A percentile compares a stretch with the other conserved stretches of the same genome.
phyloP scores from a whole-genome alignment of 116 monocot genomes.

The Dioscorea cayenensis region DNA sequence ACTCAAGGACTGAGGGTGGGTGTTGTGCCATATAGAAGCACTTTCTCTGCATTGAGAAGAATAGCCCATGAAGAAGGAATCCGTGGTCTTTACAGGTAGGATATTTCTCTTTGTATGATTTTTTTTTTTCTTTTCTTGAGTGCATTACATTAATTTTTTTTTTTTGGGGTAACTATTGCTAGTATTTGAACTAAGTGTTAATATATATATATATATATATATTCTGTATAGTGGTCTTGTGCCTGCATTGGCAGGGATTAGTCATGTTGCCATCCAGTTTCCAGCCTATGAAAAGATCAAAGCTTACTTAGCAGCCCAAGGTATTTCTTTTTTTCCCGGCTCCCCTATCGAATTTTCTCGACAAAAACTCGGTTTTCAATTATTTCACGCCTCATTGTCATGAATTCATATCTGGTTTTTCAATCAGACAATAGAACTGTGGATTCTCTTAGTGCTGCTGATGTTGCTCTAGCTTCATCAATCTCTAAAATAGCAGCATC shows the following conservation, averaged over 20 bases:
- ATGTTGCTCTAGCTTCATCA: constrained; percentile 88
- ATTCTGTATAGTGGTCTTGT: constrained; percentile 68
- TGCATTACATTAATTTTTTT: not conserved
- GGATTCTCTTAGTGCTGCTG: constrained; percentile 58
- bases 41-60: constrained; percentile 58
- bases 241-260: constrained; percentile 84
- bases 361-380: not conserved
- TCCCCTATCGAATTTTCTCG: not conserved
- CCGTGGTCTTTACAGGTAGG: constrained; percentile 81
- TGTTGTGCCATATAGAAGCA: constrained; percentile 55
- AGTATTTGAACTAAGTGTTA: not conserved
- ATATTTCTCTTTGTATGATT: not conserved
- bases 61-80: constrained; percentile 81
- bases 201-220: not conserved
- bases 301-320: constrained; percentile 55
- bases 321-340: constrained; percentile 9
- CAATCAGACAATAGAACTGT: constrained; percentile 61
- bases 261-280: constrained; percentile 97
- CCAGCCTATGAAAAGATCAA: constrained; percentile 88
- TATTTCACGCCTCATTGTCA: not conserved
- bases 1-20: constrained; percentile 64
- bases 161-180: not conserved
- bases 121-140: not conserved
- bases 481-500: constrained; percentile 79
- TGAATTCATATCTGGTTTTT: not conserved